phyloP scores from a whole-genome alignment of 108 stramenopile genomes.

The Stephanodiscus minutulus region DNA sequence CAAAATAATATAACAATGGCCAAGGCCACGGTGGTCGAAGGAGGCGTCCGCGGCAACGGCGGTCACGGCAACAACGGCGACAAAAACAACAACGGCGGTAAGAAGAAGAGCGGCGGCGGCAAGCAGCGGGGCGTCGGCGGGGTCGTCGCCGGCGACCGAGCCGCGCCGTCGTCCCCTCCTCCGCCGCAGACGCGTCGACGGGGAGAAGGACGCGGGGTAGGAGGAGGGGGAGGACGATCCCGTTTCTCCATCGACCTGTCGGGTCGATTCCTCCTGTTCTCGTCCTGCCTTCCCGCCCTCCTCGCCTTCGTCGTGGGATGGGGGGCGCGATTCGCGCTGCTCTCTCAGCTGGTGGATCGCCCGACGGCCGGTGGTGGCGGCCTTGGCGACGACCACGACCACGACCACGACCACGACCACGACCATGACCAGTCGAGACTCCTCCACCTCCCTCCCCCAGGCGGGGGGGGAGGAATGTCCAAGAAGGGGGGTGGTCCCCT shows the following conservation, averaged over 20 bases:
- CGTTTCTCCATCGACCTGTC: conserved; percentile 44
- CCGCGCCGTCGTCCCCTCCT: not conserved
- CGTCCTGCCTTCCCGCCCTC: conserved; percentile 36
- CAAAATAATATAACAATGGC: too few relatives aligned
- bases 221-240: not conserved
- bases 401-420: not conserved
- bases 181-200: not conserved
- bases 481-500: not conserved
- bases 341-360: conserved; percentile 12
- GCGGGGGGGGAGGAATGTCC: too few relatives aligned
- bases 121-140: not conserved
- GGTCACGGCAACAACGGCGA: not conserved
- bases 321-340: conserved; percentile 47
- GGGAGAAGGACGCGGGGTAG: too few relatives aligned
- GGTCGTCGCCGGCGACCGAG: too few relatives aligned
- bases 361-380: not conserved
- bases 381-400: not conserved
- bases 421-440: not conserved
- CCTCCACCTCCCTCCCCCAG: not conserved
- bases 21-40: too few relatives aligned
- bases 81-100: not conserved
- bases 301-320: conserved; percentile 59
- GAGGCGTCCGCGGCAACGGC: not conserved
- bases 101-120: not conserved
- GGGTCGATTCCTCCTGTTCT: conserved; percentile 44